Base-by-base conservation (phyloP, 1,284 basidiomycete genomes). In the Spongispora temasekensis region DNA sequence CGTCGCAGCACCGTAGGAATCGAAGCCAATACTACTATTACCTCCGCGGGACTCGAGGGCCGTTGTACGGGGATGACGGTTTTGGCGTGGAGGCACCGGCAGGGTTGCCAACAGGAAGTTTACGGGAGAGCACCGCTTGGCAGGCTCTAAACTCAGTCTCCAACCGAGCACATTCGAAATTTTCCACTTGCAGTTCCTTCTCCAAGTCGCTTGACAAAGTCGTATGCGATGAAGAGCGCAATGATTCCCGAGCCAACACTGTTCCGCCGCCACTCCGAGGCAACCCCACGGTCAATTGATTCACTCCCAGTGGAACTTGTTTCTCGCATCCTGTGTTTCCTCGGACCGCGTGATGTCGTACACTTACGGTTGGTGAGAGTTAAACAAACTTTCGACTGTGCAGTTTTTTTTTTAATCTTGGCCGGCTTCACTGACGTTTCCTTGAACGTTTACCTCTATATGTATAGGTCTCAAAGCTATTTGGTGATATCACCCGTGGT, bases 281-380 rank as follows among this genome's bases (percentile, higher is more conserved):
- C 5, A 5, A 6, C n/a, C n/a, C 32, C 2, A 23, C 34, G 32
- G 30, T 15, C 23, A 4, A 28, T 62, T 13, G 51, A 46, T n/a
- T 28, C 10, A 19, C 55, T 62, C 25, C 61, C 61, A 28, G 23
- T n/a, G 25, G 61, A 62, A 5, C 48, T 59, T 13, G 12, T 59
- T 40, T 63, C 19, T 15, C 61, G 27, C 19, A 53, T 62, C 23
- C 17, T 62, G 6, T 53, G 42, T 31, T 31, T 50, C 35, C 61
- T 63, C 21, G 9, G 51, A 6, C 35, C 61, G 13, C 30, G 51
- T 25, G 61, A 62, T 19, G 56, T 62, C 9, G 34, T 63, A 7
- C 56, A 23, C 44, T 50, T 59, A 15, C 56, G 61, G 28, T 25
- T 34, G 56, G 61, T 62, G 21, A 28, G 55, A 17, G 27, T 25